Percentiles rank a stretch among this genome's conserved stretches.
Conservation (phyloP, 257 asterid genomes). For the Solanum stenotomum region DNA sequence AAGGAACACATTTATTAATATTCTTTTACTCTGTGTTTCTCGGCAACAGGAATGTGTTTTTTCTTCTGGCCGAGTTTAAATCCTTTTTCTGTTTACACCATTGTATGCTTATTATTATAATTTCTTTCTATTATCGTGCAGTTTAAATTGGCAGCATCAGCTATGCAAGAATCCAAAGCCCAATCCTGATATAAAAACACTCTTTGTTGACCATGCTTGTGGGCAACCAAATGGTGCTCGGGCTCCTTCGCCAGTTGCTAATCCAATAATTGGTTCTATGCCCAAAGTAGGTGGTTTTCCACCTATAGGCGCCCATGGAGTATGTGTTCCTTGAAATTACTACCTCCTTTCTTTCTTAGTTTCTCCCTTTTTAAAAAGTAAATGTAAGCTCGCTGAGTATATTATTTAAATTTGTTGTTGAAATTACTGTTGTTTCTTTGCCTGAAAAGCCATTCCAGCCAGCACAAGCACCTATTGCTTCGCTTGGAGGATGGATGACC, state of each 20-base stretch:
- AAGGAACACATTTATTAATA: not conserved
- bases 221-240: constrained; percentile 33
- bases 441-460: constrained; percentile 29
- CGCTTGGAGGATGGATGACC: constrained; percentile 51
- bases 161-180: constrained; percentile 50
- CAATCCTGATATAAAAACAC: constrained; percentile 50
- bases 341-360: not conserved
- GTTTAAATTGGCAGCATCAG: constrained; percentile 69
- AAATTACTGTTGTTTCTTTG: not conserved
- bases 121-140: constrained; percentile 10
- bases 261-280: constrained; percentile 21
- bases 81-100: not conserved
- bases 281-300: constrained; percentile 40
- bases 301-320: constrained; percentile 38
- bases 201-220: constrained; percentile 52
- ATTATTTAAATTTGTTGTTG: not conserved
- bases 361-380: not conserved
- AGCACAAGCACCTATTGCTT: constrained; percentile 24
- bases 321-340: constrained; percentile 18
- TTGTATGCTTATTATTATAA: not conserved
- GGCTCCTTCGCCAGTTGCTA: constrained; percentile 36
- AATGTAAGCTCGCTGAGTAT: not conserved
- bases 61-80: not conserved
- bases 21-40: not conserved
- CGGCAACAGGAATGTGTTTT: not conserved